A percentile compares a stretch with the other conserved stretches of the same genome.
phyloP scores from a whole-genome alignment of 2,329 filamentous ascomycete genomes.

The Fusarium redolens region DNA sequence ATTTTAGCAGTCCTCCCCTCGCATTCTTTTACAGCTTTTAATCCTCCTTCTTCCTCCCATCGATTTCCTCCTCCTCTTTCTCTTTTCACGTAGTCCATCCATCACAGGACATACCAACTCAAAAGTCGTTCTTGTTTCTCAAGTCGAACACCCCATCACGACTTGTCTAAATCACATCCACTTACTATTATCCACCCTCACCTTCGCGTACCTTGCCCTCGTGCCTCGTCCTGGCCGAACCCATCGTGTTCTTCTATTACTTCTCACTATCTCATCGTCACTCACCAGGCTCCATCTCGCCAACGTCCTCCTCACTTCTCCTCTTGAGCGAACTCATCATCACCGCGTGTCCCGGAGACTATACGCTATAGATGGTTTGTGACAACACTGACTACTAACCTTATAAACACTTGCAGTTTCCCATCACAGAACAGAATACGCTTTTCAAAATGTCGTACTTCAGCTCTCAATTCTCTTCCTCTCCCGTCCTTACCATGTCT shows the following conservation, averaged over 20 bases:
- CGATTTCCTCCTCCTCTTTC: slow-evolving; percentile 38
- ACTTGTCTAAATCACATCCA: slow-evolving; percentile 8
- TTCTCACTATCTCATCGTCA: background rate
- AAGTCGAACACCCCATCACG: slow-evolving; percentile 6
- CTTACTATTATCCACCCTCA: slow-evolving; percentile 7
- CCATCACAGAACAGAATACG: slow-evolving; percentile 15
- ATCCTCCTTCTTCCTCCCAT: slow-evolving; percentile 45
- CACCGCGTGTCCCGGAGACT: slow-evolving; percentile 25
- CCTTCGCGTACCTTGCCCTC: slow-evolving; percentile 22
- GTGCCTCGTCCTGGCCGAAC: slow-evolving; percentile 24
- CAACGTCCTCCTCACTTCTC: background rate
- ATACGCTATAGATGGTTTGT: slow-evolving; percentile 48
- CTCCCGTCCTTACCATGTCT: slow-evolving; percentile 58
- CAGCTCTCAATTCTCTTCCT: slow-evolving; percentile 55
- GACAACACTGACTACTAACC: slow-evolving; percentile 48
- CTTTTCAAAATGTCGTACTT: slow-evolving; percentile 57
- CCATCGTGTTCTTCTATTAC: slow-evolving; percentile 9
- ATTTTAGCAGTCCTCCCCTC: slow-evolving; percentile 42
- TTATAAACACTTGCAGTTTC: slow-evolving; percentile 37
- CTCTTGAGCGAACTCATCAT: slow-evolving; percentile 22
- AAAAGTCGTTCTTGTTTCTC: slow-evolving; percentile 6
- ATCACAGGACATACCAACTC: slow-evolving; percentile 5
- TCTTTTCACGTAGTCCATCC: background rate
- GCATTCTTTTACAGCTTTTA: slow-evolving; percentile 33
- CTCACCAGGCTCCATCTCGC: slow-evolving; percentile 2